These are phyloP conservation scores for Dissophora globulifera DNA, from an alignment of 192 early-diverging fungal genomes.

Conservation along the genomic window DNA sequence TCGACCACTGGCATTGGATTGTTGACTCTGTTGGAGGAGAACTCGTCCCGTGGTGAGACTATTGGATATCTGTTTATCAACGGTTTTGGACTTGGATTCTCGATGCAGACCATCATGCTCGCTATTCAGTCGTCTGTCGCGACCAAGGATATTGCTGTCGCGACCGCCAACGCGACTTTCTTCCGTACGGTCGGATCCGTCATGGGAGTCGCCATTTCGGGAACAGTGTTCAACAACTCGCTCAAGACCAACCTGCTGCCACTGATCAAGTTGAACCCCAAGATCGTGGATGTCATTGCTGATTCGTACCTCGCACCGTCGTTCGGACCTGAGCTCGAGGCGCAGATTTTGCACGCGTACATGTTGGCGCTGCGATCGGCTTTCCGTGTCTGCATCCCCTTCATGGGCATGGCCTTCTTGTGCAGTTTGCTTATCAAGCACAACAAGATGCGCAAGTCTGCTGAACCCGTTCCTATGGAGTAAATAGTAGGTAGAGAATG, in stretches of 20 bases:
- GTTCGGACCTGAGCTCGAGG: slow-evolving; percentile 33
- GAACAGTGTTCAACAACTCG: slow-evolving; percentile 49
- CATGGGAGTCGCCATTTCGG: slow-evolving; percentile 54
- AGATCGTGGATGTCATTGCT: not conserved
- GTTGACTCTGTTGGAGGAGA: slow-evolving; percentile 59
- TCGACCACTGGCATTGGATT: slow-evolving; percentile 70
- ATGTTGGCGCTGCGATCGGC: slow-evolving; percentile 57
- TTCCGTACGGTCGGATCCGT: slow-evolving; percentile 57
- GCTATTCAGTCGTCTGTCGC: slow-evolving; percentile 75
- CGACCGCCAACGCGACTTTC: slow-evolving; percentile 71
- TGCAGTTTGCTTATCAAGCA: slow-evolving; percentile 53
- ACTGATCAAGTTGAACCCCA: slow-evolving; percentile 5
- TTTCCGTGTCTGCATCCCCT: slow-evolving; percentile 62
- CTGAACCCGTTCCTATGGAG: slow-evolving; percentile 33
- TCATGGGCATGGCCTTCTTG: slow-evolving; percentile 58
- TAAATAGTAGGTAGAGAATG: too few relatives aligned
- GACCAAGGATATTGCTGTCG: slow-evolving; percentile 68
- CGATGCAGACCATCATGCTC: slow-evolving; percentile 76
- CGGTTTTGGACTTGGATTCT: slow-evolving; percentile 79
- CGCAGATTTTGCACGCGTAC: slow-evolving; percentile 56
- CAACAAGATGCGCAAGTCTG: slow-evolving; percentile 27
- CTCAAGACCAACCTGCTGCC: slow-evolving; percentile 39
- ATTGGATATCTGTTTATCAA: slow-evolving; percentile 73
- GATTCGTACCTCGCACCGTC: slow-evolving; percentile 42
- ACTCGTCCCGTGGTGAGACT: slow-evolving; percentile 57